phyloP scores from a whole-genome alignment of 805 yeast genomes.

The Grigorovia yakushimaensis region DNA sequence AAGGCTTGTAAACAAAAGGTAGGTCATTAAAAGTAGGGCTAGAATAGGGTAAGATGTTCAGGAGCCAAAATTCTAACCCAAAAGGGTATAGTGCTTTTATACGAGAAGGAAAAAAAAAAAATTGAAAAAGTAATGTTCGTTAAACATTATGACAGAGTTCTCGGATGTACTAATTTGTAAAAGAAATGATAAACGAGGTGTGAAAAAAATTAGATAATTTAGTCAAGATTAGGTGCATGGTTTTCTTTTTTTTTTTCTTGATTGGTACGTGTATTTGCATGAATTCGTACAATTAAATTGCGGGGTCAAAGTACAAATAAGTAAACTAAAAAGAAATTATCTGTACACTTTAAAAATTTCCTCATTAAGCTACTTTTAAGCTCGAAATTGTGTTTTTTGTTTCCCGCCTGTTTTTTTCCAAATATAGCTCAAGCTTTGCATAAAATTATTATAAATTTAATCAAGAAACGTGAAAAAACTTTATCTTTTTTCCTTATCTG shows the following conservation, averaged over 20 bases:
- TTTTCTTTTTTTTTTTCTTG: too few species aligned
- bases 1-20: neutral
- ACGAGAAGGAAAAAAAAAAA: too few species aligned
- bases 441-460: too few species aligned
- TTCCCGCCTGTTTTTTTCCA: neutral
- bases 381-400: neutral
- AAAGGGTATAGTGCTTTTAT: too few species aligned
- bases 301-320: neutral
- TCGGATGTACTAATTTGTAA: too few species aligned
- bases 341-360: neutral
- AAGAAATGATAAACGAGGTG: too few species aligned
- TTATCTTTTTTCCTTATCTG: neutral
- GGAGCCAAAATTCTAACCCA: too few species aligned
- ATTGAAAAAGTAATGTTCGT: too few species aligned
- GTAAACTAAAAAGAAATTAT: neutral
- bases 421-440: neutral
- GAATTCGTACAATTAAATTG: neutral
- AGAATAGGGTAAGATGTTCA: too few species aligned
- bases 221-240: neutral
- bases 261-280: neutral
- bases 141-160: too few species aligned
- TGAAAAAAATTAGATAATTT: too few species aligned
- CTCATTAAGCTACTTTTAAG: neutral
- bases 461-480: neutral
- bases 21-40: too few species aligned